A percentile compares a stretch with the other conserved stretches of the same genome.
These are phyloP conservation scores for Lasiodiplodia sp. DNA, from an alignment of 2,329 filamentous ascomycete species.

Conservation along the genomic window DNA sequence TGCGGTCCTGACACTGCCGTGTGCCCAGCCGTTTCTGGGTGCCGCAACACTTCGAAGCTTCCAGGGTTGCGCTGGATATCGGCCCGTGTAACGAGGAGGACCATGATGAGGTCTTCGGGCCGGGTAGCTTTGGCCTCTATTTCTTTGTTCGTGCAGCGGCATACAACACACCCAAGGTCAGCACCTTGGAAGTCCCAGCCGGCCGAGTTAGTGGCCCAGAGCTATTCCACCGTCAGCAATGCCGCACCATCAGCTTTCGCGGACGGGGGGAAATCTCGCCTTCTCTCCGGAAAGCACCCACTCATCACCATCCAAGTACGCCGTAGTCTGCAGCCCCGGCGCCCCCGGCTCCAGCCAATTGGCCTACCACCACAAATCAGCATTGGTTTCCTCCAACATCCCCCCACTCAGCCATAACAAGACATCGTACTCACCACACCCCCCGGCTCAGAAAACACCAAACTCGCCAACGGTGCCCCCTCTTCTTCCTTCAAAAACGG, in stretches of 20 bases:
- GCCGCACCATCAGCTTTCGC: neutral
- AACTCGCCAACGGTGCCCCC: conserved; percentile 58
- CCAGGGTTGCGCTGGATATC: conserved; percentile 54
- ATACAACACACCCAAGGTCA: conserved; percentile 61
- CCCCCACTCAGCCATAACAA: neutral
- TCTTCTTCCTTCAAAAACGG: conserved; percentile 54
- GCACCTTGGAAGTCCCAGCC: conserved; percentile 63
- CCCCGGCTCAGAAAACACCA: conserved; percentile 61
- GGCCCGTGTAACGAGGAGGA: conserved; percentile 59
- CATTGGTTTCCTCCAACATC: neutral
- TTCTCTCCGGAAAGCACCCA: conserved; percentile 64
- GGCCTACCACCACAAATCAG: conserved; percentile 41
- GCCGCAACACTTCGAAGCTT: conserved; percentile 56
- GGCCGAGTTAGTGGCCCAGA: conserved; percentile 63
- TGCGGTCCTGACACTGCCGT: conserved; percentile 60
- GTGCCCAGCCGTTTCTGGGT: conserved; percentile 57
- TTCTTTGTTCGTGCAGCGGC: conserved; percentile 47
- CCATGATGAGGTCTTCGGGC: conserved; percentile 52
- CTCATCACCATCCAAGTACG: conserved; percentile 56
- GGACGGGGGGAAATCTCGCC: conserved; percentile 38
- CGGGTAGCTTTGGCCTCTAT: conserved; percentile 9
- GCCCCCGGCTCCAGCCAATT: conserved; percentile 62
- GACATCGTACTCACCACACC: conserved; percentile 38
- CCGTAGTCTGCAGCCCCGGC: conserved; percentile 58
- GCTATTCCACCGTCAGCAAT: conserved; percentile 37